phyloP scores from a whole-genome alignment of 1,284 basidiomycete species.

The Cutaneotrichosporon dermatis region DNA sequence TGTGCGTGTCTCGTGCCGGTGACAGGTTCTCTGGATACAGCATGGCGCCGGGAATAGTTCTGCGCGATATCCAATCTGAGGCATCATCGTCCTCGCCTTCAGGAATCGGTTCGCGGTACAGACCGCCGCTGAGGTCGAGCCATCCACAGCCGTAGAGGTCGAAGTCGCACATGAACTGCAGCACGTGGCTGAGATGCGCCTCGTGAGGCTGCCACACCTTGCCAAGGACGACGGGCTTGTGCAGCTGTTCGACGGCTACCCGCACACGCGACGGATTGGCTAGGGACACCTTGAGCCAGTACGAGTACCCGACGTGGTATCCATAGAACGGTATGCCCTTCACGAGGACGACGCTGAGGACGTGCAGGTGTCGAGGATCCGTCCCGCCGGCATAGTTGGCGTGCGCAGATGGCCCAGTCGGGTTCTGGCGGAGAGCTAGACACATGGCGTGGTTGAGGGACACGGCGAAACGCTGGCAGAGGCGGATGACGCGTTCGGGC shows the following conservation, averaged over 20 bases:
- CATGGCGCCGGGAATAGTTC: constrained; percentile 35
- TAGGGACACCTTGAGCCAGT: constrained; percentile 84
- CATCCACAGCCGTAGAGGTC: constrained; percentile 92
- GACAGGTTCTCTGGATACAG: constrained; percentile 46
- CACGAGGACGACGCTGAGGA: constrained; percentile 70
- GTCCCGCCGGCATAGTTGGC: constrained; percentile 36
- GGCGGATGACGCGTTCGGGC: constrained; percentile 46
- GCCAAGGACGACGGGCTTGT: constrained; percentile 73
- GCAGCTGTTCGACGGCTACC: constrained; percentile 68
- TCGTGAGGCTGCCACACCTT: constrained; percentile 77
- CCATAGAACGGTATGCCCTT: constrained; percentile 97
- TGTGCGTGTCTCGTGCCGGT: constrained; percentile 64
- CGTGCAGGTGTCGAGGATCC: constrained; percentile 47
- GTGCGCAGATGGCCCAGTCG: constrained; percentile 24
- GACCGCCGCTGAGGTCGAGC: constrained; percentile 60
- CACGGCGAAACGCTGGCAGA: constrained; percentile 45
- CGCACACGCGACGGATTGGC: constrained; percentile 65
- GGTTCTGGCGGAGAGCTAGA: constrained; percentile 44
- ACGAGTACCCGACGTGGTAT: constrained; percentile 77
- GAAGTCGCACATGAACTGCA: constrained; percentile 95
- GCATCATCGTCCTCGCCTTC: constrained; percentile 30
- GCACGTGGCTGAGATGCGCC: constrained; percentile 78
- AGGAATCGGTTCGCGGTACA: constrained; percentile 54
- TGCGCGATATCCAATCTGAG: constrained; percentile 20
- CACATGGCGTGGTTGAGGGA: constrained; percentile 48